Base-by-base conservation (phyloP, 164 flowering plant genomes). In the Cinnamomum micranthum region DNA sequence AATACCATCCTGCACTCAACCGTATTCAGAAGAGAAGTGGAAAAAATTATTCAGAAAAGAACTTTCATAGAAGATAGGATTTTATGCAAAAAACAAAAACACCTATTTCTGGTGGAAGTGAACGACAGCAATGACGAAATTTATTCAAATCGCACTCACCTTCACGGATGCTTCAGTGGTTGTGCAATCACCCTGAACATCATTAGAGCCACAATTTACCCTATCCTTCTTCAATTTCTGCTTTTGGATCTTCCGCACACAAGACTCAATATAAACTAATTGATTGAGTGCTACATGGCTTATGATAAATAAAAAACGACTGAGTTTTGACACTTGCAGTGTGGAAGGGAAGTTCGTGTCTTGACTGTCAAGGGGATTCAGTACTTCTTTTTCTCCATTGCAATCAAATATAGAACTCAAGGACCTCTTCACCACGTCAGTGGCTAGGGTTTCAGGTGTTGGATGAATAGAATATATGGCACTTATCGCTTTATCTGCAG, bases 241-340 rank as follows among this genome's bases (percentile, higher is more conserved):
- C 83, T 91, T 96, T 80, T 82, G 95, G 70, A 96, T 84, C 82
- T 92, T 91, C 50, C 86, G 76, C 60, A 89, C 84, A 77, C 94
- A 93, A 51, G 89, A 85, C 80, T 96, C 98, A 71, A 91, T 92
- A 79, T 96, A 96, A 23, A 91, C 88, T 80, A 96, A 80, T 50
- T 96, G 99, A 80, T 88, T 88, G 87, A 92, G 85, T 79, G 97
- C 97, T 58, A 92, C 85, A 77, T 91, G 97, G 85, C 99, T 89
- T 19, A 84, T 79, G 28, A 92, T 84, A 82, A 90, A 96, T 62
- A 96, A 77, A 77, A 67, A 93, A 86, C 94, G 89, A 77, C 97
- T 86, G 14, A 96, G 91, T 75, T 88, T 93, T 55, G 85, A 68
- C 7, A 85, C 93, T 79, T 90, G 88, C 78, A 92, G 88, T 47